A percentile compares a stretch with the other conserved stretches of the same genome.
phyloP scores from a whole-genome alignment of 1,139 yeast genomes.

The Yamadazyma sp. region DNA sequence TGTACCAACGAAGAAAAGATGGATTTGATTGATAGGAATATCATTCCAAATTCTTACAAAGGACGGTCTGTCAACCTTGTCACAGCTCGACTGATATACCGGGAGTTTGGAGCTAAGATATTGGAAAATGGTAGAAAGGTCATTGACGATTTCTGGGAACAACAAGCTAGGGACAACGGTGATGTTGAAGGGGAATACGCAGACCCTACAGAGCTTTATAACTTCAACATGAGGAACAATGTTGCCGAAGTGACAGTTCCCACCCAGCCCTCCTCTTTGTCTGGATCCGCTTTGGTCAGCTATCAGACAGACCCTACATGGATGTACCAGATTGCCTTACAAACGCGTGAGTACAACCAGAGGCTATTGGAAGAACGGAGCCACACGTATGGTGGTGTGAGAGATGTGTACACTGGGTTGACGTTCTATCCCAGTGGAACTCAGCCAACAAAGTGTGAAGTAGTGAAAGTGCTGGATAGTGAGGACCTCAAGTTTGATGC shows the following conservation, averaged over 20 bases:
- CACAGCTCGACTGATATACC: conserved; percentile 83
- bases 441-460: conserved; percentile 58
- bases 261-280: conserved; percentile 32
- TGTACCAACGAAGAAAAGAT: conserved; percentile 77
- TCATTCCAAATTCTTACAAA: conserved; percentile 87
- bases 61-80: conserved; percentile 89
- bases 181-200: conserved; percentile 80
- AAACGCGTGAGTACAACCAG: conserved; percentile 70
- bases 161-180: conserved; percentile 67
- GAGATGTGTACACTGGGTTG: conserved; percentile 83
- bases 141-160: conserved; percentile 88
- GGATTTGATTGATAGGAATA: conserved; percentile 77
- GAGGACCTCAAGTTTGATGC: conserved; percentile 49
- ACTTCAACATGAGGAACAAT: conserved; percentile 20
- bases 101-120: conserved; percentile 90
- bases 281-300: conserved; percentile 42
- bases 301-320: conserved; percentile 72
- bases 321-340: conserved; percentile 82
- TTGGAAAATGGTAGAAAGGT: conserved; percentile 79
- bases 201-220: conserved; percentile 59
- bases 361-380: conserved; percentile 60
- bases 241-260: conserved; percentile 19
- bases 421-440: conserved; percentile 71
- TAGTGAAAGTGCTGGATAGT: conserved; percentile 19
- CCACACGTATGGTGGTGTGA: conserved; percentile 59